Evolutionary conservation across 257 asterid species (phyloP), one percentile per base, ranked within the genome.

Genomic region (Orobanche coerulescens): DNA sequence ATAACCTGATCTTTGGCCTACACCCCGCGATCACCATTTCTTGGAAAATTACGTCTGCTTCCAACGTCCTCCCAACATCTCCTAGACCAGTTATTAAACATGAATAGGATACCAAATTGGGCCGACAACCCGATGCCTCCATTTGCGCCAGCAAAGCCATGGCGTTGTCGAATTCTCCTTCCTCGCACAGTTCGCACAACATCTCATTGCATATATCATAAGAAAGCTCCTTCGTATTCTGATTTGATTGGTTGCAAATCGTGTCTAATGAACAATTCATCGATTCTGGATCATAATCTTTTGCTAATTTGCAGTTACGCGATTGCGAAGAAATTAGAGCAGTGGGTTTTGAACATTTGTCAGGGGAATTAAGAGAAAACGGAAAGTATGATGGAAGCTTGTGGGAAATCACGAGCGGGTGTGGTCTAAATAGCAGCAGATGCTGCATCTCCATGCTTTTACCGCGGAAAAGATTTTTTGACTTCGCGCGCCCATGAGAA

Each of bases 121-220:
- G 80, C 15, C 79, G 84, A 67, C 65, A 76, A 22, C 96, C 97
- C 60, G 78, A 48, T 1, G 92, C 94, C 84, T 91, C 97, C 95
- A 85, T 91, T 67, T 70, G 71, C 4, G 96, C 78, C 5, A 91
- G 77, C 79, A 83, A 39, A 12, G 66, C 54, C 96, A 91, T 83
- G 53, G 97, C 95, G 48, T 70, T 80, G 52, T 84, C 86, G 55
- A 91, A 39, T 13, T 88, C 80, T 9, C 96, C 89, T 22, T 77
- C 85, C 56, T 64, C 76, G 57, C 97, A 87, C 68, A 91, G 54
- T 55, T 76, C 85, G 49, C 82, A 56, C 48, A 88, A 68, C 66
- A 73, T 71, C 46, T 83, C 75, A 31, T 83, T 82, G 75, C 71
- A 85, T 13, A 71, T 43, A 43, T 73, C 84, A 61, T 68, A 70